Conservation (phyloP, 2,329 filamentous ascomycete species). For the Trichoderma gracile region DNA sequence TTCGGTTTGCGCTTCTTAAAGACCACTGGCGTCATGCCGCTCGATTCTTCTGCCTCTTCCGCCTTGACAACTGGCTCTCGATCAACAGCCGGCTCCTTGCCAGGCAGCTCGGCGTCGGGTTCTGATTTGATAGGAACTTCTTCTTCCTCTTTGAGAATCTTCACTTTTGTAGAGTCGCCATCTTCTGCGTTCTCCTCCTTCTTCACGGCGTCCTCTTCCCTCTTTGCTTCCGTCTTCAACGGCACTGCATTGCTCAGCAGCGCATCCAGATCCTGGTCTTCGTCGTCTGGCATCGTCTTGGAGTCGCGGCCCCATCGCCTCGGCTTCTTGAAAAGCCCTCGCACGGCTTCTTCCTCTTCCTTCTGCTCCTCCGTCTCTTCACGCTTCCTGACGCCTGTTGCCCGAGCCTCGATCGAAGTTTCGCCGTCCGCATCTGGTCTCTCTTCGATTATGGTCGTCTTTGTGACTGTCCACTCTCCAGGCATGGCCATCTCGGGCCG, state of each 20-base stretch:
- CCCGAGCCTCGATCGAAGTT: slow-evolving; percentile 48
- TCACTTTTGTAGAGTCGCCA: slow-evolving; percentile 27
- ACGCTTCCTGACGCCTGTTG: slow-evolving; percentile 63
- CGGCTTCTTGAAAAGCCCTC: slow-evolving; percentile 61
- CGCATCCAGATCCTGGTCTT: slow-evolving; percentile 62
- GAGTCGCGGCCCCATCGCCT: slow-evolving; percentile 56
- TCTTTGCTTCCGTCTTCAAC: slow-evolving; percentile 26
- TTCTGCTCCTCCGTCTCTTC: slow-evolving; percentile 60
- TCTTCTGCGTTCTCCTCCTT: slow-evolving; percentile 32
- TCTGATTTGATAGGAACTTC: slow-evolving; percentile 46
- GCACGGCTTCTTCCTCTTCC: slow-evolving; percentile 61
- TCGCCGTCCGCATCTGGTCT: slow-evolving; percentile 44
- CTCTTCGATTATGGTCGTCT: slow-evolving; percentile 59
- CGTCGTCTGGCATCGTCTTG: slow-evolving; percentile 49
- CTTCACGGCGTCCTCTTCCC: slow-evolving; percentile 34
- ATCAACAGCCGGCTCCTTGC: slow-evolving; percentile 12
- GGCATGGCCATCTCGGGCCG: slow-evolving; percentile 81
- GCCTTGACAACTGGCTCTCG: slow-evolving; percentile 41
- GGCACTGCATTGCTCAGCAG: slow-evolving; percentile 48
- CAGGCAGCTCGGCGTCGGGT: slow-evolving; percentile 32
- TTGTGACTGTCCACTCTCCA: slow-evolving; percentile 80
- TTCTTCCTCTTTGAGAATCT: slow-evolving; percentile 32
- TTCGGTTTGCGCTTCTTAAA: slow-evolving; percentile 81
- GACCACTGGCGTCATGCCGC: slow-evolving; percentile 52
- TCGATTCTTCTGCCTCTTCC: slow-evolving; percentile 38